Conservation (phyloP, 305 asterid genomes). For the Fraxinus xanthoxyloides region DNA sequence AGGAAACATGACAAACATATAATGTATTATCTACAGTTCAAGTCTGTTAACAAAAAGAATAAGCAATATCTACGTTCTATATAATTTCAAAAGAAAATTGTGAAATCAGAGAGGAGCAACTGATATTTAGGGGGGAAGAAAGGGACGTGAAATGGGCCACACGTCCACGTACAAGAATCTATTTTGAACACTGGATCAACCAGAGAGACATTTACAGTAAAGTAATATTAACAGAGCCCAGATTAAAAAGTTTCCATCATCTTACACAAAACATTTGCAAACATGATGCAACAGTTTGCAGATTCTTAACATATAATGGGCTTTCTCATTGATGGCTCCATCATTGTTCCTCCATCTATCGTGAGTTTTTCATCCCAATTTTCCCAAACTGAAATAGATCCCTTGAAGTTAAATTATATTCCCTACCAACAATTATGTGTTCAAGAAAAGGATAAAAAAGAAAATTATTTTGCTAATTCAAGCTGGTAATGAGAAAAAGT, state of each 20-base stretch:
- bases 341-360: background rate
- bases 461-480: background rate
- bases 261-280: background rate
- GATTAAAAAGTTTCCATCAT: background rate
- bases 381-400: background rate
- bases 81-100: background rate
- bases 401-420: background rate
- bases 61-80: background rate
- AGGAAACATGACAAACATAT: conserved; percentile 21
- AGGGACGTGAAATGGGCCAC: background rate
- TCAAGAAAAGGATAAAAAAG: background rate
- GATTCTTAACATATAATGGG: background rate
- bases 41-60: conserved; percentile 3
- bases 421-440: background rate
- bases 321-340: background rate
- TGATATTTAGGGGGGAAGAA: background rate
- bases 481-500: background rate
- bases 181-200: background rate
- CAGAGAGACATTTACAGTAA: background rate
- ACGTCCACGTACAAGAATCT: background rate
- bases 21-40: conserved; percentile 5
- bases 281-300: background rate
- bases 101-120: background rate
- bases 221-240: background rate
- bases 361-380: background rate